These are phyloP conservation scores for Blumeria graminis DNA, from an alignment of 2,329 filamentous ascomycete genomes.

Conservation along the genomic window DNA sequence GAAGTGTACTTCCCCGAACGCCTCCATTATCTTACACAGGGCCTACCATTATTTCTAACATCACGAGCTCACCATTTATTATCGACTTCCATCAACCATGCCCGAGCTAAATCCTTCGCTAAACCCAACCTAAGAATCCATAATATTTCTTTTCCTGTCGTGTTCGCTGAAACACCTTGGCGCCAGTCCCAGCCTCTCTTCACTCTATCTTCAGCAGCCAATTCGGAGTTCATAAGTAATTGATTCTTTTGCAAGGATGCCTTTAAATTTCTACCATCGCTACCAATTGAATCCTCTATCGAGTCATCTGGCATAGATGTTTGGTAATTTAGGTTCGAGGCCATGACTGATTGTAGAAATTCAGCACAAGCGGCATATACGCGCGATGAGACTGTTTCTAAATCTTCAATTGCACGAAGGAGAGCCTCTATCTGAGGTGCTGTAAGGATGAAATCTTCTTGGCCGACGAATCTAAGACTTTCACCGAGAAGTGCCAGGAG, in stretches of 20 bases:
- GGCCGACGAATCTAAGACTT: constrained; percentile 50
- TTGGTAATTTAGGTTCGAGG: constrained; percentile 39
- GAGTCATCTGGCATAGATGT: constrained; percentile 40
- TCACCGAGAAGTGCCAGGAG: constrained; percentile 67
- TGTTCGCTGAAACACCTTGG: constrained; percentile 27
- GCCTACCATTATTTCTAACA: too few species aligned
- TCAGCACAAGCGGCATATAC: constrained; percentile 55
- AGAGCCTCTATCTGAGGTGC: constrained; percentile 50
- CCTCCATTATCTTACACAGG: too few species aligned
- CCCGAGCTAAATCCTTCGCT: constrained; percentile 45
- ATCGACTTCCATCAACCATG: constrained; percentile 45
- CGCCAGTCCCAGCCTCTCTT: constrained; percentile 54
- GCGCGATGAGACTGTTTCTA: constrained; percentile 48
- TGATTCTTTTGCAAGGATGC: constrained; percentile 31
- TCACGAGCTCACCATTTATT: constrained; percentile 7
- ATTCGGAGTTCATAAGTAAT: constrained; percentile 29
- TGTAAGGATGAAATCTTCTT: constrained; percentile 34
- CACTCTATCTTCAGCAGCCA: constrained; percentile 22
- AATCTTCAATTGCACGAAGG: constrained; percentile 55
- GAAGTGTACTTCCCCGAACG: too few species aligned
- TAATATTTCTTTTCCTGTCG: constrained; percentile 45
- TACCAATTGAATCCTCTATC: constrained; percentile 36
- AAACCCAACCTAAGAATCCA: constrained; percentile 46
- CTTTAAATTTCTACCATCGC: constrained; percentile 47
- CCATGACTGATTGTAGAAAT: constrained; percentile 51